Evolutionary conservation across 306 rosid species (phyloP), one percentile per base, ranked within the genome.

Genomic region (Arachis stenosperma): DNA sequence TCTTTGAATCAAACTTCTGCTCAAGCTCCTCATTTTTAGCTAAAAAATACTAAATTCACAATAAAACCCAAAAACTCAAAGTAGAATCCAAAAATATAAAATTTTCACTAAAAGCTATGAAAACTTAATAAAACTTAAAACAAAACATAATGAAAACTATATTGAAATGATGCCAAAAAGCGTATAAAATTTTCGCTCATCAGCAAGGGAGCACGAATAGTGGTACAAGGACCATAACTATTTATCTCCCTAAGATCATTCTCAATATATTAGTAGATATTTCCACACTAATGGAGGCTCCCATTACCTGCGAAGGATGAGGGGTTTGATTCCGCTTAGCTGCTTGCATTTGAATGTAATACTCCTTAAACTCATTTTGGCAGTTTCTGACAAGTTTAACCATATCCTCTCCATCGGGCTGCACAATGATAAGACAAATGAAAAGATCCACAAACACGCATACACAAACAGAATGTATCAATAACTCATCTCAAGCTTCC

Each of bases 381-480:
- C 96, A 94, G 81, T 64, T 89, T 74, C 84, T 82, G 59, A 91
- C 96, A 74, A 91, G 90, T 69, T 91, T 90, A 57, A 33, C 81
- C 96, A 89, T 91, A 87, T 89, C 98, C 76, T 94, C 92, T 69
- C 69, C 96, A 75, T 94, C 98, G 57, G 97, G 96, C 97, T 94
- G 82, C 75, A 81, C 22, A 55, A 76, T 61, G 60, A 65, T 73
- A 58, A 40, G 61, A 61, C 11, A 65, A 76, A 60, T 37, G 10
- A 64, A 44, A 81, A 78, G 73, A 74, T 59, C 13, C 75, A 53
- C 1, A 15, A 54, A 73, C 41, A 52, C 8, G 5, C 52, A 46
- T 33, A 2, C 3, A 12, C 30, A 14, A 39, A 84, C 50, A 6
- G 61, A 66, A 42, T 6, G 69, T 50, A 58, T 40, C 43, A 80